Conservation (phyloP, 179 eudicot genomes). For the Carnegiea gigantea region DNA sequence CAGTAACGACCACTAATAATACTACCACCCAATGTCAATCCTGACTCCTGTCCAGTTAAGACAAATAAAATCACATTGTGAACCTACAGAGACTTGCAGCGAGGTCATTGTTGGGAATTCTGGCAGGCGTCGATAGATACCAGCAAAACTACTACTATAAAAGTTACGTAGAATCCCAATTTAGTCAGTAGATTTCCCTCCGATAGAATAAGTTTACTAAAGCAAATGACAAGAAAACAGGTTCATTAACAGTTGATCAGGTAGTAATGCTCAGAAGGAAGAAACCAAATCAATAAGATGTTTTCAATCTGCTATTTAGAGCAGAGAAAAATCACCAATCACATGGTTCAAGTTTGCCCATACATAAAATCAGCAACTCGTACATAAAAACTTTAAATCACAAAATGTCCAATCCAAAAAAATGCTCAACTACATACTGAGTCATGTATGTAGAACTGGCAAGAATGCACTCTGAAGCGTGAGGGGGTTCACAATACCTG, state of each 20-base stretch:
- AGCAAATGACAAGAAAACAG: background rate
- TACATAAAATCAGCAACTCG: background rate
- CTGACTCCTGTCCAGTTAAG: background rate
- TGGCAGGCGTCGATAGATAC: background rate
- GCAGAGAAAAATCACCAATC: background rate
- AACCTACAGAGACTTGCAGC: background rate
- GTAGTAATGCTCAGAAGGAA: background rate
- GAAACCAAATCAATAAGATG: slow-evolving; percentile 1
- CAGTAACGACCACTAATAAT: background rate
- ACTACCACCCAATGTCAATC: background rate
- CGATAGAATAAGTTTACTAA: background rate
- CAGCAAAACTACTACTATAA: background rate
- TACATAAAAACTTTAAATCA: background rate
- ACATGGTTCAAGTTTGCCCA: background rate
- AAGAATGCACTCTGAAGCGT: background rate
- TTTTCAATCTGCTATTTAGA: background rate
- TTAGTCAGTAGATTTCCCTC: background rate
- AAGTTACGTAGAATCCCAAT: background rate
- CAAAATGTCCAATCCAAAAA: background rate
- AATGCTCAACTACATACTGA: background rate
- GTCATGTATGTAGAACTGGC: background rate
- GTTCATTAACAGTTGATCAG: background rate
- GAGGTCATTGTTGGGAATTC: background rate
- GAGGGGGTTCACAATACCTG: slow-evolving; percentile 43
- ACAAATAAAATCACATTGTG: background rate